phyloP scores from a whole-genome alignment of 2,329 filamentous ascomycete species.

The Ophidiomyces ophidiicola region DNA sequence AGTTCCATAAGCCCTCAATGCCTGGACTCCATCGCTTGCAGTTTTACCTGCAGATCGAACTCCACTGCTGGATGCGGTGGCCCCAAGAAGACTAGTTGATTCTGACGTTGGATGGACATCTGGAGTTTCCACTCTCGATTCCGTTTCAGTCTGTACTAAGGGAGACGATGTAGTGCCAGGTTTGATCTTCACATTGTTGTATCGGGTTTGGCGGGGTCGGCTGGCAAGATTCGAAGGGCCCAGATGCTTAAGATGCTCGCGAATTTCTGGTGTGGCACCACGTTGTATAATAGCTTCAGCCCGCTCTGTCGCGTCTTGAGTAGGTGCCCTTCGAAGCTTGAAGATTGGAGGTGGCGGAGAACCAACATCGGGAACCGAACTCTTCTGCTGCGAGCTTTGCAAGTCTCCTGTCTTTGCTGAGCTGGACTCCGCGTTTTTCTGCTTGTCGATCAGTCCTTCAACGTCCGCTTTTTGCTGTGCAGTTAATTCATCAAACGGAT shows the following conservation, averaged over 20 bases:
- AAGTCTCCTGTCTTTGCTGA: slow-evolving; percentile 19
- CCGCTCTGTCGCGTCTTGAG: slow-evolving; percentile 21
- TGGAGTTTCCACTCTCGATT: slow-evolving; percentile 14
- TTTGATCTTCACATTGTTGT: slow-evolving; percentile 54
- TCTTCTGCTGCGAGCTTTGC: slow-evolving; percentile 22
- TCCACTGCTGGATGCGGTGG: slow-evolving; percentile 42
- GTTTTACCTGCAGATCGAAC: slow-evolving; percentile 44
- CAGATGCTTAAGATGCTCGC: slow-evolving; percentile 50
- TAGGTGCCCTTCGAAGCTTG: slow-evolving; percentile 28
- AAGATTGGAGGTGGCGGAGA: slow-evolving; percentile 30
- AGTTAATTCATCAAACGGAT: slow-evolving; percentile 19
- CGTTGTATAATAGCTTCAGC: slow-evolving; percentile 34
- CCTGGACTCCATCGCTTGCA: slow-evolving; percentile 54
- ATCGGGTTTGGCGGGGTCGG: slow-evolving; percentile 48
- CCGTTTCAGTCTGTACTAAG: neutral
- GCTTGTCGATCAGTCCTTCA: neutral
- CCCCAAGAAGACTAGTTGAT: slow-evolving; percentile 32
- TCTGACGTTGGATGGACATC: slow-evolving; percentile 22
- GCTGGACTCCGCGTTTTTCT: neutral
- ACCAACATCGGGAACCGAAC: slow-evolving; percentile 21
- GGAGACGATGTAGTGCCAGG: slow-evolving; percentile 34
- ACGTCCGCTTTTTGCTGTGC: neutral
- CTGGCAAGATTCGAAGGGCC: slow-evolving; percentile 53
- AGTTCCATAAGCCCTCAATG: slow-evolving; percentile 45
- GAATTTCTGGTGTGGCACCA: slow-evolving; percentile 43